Percentiles rank a stretch among this genome's conserved stretches.
Conservation (phyloP, 176 grass and related monocot species). For the Triticum dicoccoides region DNA sequence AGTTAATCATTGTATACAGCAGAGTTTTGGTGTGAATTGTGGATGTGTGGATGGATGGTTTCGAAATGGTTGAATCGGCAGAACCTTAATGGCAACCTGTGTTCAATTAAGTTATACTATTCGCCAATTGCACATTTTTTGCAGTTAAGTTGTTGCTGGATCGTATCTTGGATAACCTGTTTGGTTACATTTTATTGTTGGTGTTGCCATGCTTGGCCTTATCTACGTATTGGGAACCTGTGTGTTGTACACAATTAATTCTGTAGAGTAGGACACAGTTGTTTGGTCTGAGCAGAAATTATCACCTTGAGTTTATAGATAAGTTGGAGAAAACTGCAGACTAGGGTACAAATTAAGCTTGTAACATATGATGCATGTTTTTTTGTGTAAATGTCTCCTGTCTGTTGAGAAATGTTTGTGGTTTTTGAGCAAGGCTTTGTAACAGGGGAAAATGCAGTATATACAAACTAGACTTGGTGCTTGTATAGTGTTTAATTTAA, state of each 20-base stretch:
- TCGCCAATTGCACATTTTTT: conserved; percentile 11
- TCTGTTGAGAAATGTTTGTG: neutral
- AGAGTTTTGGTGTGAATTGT: conserved; percentile 19
- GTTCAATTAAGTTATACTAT: neutral
- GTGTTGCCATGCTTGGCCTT: neutral
- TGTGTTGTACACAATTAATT: neutral
- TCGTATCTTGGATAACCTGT: neutral
- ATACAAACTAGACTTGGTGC: too few species aligned
- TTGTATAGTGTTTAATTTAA: too few species aligned
- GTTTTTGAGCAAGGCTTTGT: too few species aligned
- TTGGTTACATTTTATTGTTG: neutral
- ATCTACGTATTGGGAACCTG: neutral
- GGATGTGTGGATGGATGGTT: conserved; percentile 11
- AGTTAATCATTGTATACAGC: neutral
- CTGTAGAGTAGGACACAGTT: neutral
- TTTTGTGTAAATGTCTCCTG: neutral
- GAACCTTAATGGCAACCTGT: neutral
- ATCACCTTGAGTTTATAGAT: neutral
- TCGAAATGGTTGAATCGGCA: neutral
- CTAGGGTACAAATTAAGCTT: neutral
- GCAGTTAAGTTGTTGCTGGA: neutral
- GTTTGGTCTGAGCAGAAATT: neutral
- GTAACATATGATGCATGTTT: neutral
- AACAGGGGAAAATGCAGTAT: too few species aligned
- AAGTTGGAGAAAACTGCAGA: neutral